These are phyloP conservation scores for Brassica balearica DNA, from an alignment of 441 rosid species.

Conservation along the genomic window DNA sequence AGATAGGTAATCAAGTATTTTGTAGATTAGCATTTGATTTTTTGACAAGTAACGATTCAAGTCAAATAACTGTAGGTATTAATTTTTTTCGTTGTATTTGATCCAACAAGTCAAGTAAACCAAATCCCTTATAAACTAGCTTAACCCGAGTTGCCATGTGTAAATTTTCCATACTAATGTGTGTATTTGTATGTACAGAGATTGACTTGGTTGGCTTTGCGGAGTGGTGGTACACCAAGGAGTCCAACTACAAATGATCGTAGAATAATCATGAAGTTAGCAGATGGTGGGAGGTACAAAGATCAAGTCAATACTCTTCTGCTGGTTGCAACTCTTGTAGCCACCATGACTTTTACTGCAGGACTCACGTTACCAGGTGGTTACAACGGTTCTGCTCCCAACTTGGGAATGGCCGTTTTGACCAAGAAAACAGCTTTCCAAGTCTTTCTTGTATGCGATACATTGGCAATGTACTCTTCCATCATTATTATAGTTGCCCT, in stretches of 20 bases:
- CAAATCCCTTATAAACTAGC: not conserved
- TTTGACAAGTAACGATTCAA: conserved; percentile 1
- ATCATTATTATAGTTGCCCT: conserved; percentile 23
- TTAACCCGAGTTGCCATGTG: not conserved
- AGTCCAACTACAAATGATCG: not conserved
- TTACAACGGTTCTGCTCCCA: not conserved
- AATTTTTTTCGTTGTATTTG: not conserved
- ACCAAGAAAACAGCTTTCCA: conserved; percentile 1
- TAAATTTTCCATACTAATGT: not conserved
- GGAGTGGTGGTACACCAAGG: conserved; percentile 3
- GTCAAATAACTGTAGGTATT: not conserved
- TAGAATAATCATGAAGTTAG: not conserved
- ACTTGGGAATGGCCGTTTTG: conserved; percentile 3
- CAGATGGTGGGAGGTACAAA: conserved; percentile 11
- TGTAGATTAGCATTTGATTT: not conserved
- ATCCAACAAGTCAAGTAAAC: not conserved
- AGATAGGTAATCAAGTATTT: not conserved
- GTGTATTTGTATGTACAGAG: conserved; percentile 4
- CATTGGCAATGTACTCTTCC: conserved; percentile 12
- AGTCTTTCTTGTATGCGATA: conserved; percentile 10
- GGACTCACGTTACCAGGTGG: conserved; percentile 10
- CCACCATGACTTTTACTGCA: conserved; percentile 13
- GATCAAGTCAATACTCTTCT: conserved; percentile 10
- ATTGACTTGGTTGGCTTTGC: conserved; percentile 29
- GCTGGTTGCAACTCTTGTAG: conserved; percentile 14